phyloP scores from a whole-genome alignment of 2,329 filamentous ascomycete species.

The Monilinia fructicola region DNA sequence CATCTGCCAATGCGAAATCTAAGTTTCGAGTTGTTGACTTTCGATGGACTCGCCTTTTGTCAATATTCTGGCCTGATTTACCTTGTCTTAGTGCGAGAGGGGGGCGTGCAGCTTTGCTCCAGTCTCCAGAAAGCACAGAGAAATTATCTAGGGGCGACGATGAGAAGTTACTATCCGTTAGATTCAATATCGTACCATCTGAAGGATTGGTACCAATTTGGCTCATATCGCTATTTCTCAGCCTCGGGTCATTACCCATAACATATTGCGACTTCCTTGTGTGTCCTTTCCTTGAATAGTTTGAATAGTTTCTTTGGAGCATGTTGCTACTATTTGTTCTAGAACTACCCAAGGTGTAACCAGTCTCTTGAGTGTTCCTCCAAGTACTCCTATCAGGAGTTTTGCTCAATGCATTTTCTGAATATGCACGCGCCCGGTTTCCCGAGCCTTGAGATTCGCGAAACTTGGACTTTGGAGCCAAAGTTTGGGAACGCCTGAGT shows the following conservation, averaged over 20 bases:
- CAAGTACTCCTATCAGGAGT: conserved; percentile 29
- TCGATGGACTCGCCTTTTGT: conserved; percentile 18
- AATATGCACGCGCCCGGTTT: conserved; percentile 31
- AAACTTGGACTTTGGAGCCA: conserved; percentile 24
- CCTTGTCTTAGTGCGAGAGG: conserved; percentile 14
- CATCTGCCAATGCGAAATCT: conserved; percentile 20
- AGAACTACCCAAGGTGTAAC: conserved; percentile 28
- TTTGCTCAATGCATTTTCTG: conserved; percentile 34
- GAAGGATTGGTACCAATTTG: conserved; percentile 9
- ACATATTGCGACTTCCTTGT: conserved; percentile 30
- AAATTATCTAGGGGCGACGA: conserved; percentile 33
- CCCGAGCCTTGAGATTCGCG: conserved; percentile 25
- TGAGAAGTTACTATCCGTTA: conserved; percentile 35
- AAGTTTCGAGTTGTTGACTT: conserved; percentile 30
- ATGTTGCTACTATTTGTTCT: conserved; percentile 29
- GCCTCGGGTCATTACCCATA: conserved; percentile 20
- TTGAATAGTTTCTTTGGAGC: conserved; percentile 36
- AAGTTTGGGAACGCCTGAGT: conserved; percentile 17
- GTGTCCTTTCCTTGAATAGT: conserved; percentile 37
- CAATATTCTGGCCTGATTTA: conserved; percentile 3
- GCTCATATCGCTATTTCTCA: conserved; percentile 26
- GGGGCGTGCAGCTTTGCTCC: conserved; percentile 16
- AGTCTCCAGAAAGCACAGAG: conserved; percentile 28
- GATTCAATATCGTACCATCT: conserved; percentile 28
- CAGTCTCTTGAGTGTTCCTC: conserved; percentile 35